Conservation (phyloP, 1,139 yeast genomes). For the Torulaspora pretoriensis region DNA sequence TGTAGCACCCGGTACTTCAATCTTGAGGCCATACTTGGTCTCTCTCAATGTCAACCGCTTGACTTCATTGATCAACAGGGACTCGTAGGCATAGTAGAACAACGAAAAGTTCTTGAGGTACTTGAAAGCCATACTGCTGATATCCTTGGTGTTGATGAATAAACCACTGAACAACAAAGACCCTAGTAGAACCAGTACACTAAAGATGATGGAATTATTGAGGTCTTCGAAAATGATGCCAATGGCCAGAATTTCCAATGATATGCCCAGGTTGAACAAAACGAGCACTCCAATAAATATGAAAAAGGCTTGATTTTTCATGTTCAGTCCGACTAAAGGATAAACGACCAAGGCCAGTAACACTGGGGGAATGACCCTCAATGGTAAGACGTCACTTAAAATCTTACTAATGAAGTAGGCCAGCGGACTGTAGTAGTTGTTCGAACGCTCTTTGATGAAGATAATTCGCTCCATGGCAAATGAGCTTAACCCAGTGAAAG, state of each 20-base stretch:
- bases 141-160: slow-evolving; percentile 71
- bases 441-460: slow-evolving; percentile 87
- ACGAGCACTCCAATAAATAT: slow-evolving; percentile 67
- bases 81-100: slow-evolving; percentile 94
- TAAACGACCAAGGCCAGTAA: slow-evolving; percentile 79
- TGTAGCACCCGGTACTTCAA: slow-evolving; percentile 98
- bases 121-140: slow-evolving; percentile 44
- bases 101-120: slow-evolving; percentile 84
- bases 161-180: slow-evolving; percentile 89
- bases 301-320: slow-evolving; percentile 73
- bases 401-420: slow-evolving; percentile 84
- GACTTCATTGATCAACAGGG: slow-evolving; percentile 90
- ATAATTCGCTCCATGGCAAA: slow-evolving; percentile 85
- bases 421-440: slow-evolving; percentile 83
- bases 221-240: slow-evolving; percentile 85
- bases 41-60: slow-evolving; percentile 79
- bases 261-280: slow-evolving; percentile 79
- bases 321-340: slow-evolving; percentile 83
- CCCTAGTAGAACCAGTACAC: slow-evolving; percentile 76
- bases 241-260: slow-evolving; percentile 77
- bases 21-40: slow-evolving; percentile 84
- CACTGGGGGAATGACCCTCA: slow-evolving; percentile 85
- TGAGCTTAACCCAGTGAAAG: slow-evolving; percentile 84
- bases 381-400: slow-evolving; percentile 82
- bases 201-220: slow-evolving; percentile 88